Evolutionary conservation across 2,329 filamentous ascomycete species (phyloP).

Genomic region (Claviceps quebecensis): DNA sequence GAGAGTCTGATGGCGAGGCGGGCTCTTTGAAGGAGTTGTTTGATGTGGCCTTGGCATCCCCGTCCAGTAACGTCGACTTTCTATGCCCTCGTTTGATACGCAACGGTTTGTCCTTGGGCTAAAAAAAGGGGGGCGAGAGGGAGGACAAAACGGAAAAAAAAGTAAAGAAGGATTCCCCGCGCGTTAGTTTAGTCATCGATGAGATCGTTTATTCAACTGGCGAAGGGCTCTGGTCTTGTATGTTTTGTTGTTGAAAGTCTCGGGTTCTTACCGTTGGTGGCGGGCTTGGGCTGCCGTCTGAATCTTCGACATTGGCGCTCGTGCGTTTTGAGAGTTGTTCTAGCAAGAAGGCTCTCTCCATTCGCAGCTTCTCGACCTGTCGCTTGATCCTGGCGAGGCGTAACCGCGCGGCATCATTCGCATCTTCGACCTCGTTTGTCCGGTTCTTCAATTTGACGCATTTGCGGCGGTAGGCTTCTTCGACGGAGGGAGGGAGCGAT

Average conservation of each 20-base stretch:
- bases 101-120: conserved; percentile 68
- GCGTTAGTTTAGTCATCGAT: too few relatives aligned
- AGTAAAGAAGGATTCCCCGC: not conserved
- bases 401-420: conserved; percentile 71
- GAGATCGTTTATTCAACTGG: too few relatives aligned
- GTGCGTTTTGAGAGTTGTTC: conserved; percentile 63
- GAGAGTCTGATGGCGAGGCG: conserved; percentile 26
- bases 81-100: conserved; percentile 60
- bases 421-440: conserved; percentile 79
- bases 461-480: conserved; percentile 91
- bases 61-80: conserved; percentile 37
- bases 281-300: conserved; percentile 66
- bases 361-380: conserved; percentile 79
- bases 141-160: conserved; percentile 15
- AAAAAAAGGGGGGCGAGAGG: conserved; percentile 2
- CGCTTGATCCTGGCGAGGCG: conserved; percentile 69
- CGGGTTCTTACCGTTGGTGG: conserved; percentile 51
- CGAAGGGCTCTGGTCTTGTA: too few relatives aligned
- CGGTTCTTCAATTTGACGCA: conserved; percentile 89
- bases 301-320: conserved; percentile 61
- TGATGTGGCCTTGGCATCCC: conserved; percentile 26
- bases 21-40: conserved; percentile 33
- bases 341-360: conserved; percentile 65
- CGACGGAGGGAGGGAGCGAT: conserved; percentile 70
- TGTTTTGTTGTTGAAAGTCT: not conserved